Percentiles rank a stretch among this genome's conserved stretches.
Conservation (phyloP, 2,329 filamentous ascomycete species). For the Trichophyton rubrum region DNA sequence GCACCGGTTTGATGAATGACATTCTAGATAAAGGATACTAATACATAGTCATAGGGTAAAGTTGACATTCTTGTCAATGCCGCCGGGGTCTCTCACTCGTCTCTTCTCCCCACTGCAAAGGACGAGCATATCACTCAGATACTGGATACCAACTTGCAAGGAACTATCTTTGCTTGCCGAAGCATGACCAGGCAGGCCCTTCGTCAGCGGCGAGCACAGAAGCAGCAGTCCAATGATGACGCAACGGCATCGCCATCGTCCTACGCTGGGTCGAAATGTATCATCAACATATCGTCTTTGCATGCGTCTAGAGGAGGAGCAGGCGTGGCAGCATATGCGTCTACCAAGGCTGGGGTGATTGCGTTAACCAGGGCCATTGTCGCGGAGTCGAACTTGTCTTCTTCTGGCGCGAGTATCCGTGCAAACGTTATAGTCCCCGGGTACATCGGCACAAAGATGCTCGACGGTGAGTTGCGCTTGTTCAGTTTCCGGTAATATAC, state of each 20-base stretch:
- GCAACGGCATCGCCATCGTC: constrained; percentile 33
- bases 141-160: constrained; percentile 56
- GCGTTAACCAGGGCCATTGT: constrained; percentile 38
- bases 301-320: constrained; percentile 54
- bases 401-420: constrained; percentile 54
- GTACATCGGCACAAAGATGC: constrained; percentile 75
- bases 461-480: constrained; percentile 43
- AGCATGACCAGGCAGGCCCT: constrained; percentile 25
- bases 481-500: neutral
- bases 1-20: neutral
- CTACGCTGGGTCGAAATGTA: constrained; percentile 47
- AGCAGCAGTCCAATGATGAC: constrained; percentile 27
- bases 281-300: constrained; percentile 72
- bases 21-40: neutral
- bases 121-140: constrained; percentile 43
- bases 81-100: constrained; percentile 58
- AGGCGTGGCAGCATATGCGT: constrained; percentile 62
- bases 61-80: constrained; percentile 62
- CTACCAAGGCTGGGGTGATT: constrained; percentile 67
- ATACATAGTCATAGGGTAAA: constrained; percentile 18
- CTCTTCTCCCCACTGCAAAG: constrained; percentile 47
- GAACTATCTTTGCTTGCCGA: constrained; percentile 30
- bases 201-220: constrained; percentile 21
- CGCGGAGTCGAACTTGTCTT: constrained; percentile 38
- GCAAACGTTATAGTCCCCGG: constrained; percentile 74